phyloP scores from a whole-genome alignment of 345 rosid genomes.

The Citrus sinensis region DVS_A1.0 CM039161.1:21596001-21596500 shows the following conservation, averaged over 20 bases:
- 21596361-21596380: conserved; percentile 68
- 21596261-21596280: neutral
- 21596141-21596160: conserved; percentile 83
- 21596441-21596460: neutral
- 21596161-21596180: conserved; percentile 87
- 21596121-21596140: conserved; percentile 73
- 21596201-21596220: conserved; percentile 47
- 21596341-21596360: conserved; percentile 80
- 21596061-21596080: conserved; percentile 8
- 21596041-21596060: conserved; percentile 85
- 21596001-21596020: conserved; percentile 81
- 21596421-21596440: neutral
- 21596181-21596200: conserved; percentile 69
- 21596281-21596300: neutral
- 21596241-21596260: neutral
- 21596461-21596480: neutral
- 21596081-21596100: conserved; percentile 8
- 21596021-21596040: conserved; percentile 93
- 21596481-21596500: conserved; percentile 49
- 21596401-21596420: neutral
- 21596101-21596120: conserved; percentile 6
- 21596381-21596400: conserved; percentile 80
- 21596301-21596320: conserved; percentile 49
- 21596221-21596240: conserved; percentile 13
- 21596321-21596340: conserved; percentile 92